Conservation (phyloP, 2,329 filamentous ascomycete species). For the Cylindrodendrum hubeiense region DNA sequence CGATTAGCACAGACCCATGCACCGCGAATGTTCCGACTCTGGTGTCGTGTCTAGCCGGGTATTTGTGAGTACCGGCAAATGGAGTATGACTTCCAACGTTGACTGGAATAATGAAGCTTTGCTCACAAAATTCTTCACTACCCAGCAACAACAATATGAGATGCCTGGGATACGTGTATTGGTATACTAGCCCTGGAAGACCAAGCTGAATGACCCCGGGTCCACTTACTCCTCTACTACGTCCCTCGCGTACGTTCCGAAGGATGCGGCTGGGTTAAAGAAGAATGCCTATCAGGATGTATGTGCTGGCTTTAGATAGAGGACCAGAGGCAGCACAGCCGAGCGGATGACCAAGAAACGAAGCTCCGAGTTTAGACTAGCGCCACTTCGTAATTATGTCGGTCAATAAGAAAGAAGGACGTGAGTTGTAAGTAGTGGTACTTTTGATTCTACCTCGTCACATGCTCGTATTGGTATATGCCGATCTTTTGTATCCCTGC, state of each 20-base stretch:
- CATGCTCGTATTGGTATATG: neutral
- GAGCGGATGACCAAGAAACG: too few species aligned
- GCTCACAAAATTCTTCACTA: constrained; percentile 33
- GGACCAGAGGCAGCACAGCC: too few species aligned
- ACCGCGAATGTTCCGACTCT: constrained; percentile 29
- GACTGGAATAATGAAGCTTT: constrained; percentile 31
- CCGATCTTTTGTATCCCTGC: neutral
- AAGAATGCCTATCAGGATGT: constrained; percentile 35
- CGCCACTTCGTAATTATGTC: too few species aligned
- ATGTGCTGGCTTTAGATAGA: constrained; percentile 22
- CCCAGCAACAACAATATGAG: constrained; percentile 36
- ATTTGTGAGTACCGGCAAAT: constrained; percentile 32
- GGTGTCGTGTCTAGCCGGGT: constrained; percentile 27
- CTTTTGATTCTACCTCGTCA: too few species aligned
- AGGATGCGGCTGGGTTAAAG: constrained; percentile 29
- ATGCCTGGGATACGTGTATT: constrained; percentile 32
- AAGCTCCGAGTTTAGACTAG: too few species aligned
- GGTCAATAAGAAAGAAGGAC: too few species aligned
- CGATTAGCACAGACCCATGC: constrained; percentile 25
- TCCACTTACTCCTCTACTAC: constrained; percentile 37
- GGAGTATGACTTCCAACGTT: constrained; percentile 31
- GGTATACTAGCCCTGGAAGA: constrained; percentile 39
- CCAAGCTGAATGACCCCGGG: constrained; percentile 28
- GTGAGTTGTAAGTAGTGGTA: too few species aligned
- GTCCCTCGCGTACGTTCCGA: constrained; percentile 25